Conservation (phyloP, 805 yeast species). For the Yarrowia osloensis region DNA sequence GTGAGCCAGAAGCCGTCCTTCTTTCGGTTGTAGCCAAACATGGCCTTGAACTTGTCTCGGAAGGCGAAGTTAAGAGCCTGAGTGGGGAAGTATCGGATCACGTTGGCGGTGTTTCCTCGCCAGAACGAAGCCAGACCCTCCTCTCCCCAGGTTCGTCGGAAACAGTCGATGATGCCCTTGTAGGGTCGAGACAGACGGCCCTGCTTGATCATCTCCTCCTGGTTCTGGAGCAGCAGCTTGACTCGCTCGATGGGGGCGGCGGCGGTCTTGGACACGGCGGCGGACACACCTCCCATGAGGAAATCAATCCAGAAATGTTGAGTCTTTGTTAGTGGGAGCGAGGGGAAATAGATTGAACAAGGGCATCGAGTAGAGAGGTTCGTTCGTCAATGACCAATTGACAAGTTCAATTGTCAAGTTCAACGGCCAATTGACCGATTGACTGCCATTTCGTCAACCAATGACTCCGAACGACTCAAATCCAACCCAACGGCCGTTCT, state of each 20-base stretch:
- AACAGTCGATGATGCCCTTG: constrained; percentile 90
- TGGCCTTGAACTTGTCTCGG: constrained; percentile 94
- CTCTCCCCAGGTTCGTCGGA: constrained; percentile 89
- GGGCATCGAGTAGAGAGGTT: too few relatives aligned
- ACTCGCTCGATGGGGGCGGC: constrained; percentile 98
- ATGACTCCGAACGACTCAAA: too few relatives aligned
- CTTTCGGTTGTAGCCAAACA: constrained; percentile 96
- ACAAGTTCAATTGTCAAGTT: too few relatives aligned
- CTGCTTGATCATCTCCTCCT: constrained; percentile 97
- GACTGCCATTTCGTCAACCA: too few relatives aligned
- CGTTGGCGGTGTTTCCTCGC: constrained; percentile 99
- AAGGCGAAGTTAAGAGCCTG: constrained; percentile 98
- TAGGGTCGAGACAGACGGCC: constrained; percentile 87
- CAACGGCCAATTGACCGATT: too few relatives aligned
- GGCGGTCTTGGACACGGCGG: constrained; percentile 97
- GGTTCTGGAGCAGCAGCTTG: constrained; percentile 93
- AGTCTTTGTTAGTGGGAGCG: not conserved
- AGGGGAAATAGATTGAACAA: too few relatives aligned
- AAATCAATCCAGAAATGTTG: constrained; percentile 41
- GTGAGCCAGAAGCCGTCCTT: constrained; percentile 92
- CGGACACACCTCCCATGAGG: constrained; percentile 95
- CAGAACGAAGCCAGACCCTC: constrained; percentile 94
- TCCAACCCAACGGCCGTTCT: too few relatives aligned
- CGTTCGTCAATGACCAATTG: too few relatives aligned
- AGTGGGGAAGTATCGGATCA: constrained; percentile 98